Conservation (phyloP, 805 yeast genomes). For the Yarrowia divulgata region DNA sequence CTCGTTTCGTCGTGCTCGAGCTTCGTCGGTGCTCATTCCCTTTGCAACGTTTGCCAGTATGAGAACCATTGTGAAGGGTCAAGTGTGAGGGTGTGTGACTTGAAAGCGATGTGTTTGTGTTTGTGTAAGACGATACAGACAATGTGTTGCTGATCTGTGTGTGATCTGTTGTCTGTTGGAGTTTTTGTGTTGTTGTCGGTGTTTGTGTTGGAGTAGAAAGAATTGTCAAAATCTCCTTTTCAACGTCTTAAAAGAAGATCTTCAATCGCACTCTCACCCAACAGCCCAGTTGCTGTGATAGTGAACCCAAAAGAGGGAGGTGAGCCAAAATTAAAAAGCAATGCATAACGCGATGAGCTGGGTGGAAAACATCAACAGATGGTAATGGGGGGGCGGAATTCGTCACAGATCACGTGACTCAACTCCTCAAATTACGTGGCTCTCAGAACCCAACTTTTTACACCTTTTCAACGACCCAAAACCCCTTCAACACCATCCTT, state of each 20-base stretch:
- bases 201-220: no score
- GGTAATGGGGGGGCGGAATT: no score
- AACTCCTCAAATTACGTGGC: no score
- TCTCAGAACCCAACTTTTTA: no score
- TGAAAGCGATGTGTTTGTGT: background rate
- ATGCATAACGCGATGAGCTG: conserved; percentile 3
- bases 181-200: no score
- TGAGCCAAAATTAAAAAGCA: conserved; percentile 23
- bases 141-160: no score
- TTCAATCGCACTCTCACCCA: background rate
- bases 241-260: no score
- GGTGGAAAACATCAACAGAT: background rate
- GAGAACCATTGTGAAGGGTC: background rate
- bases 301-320: conserved; percentile 19
- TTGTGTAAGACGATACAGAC: background rate
- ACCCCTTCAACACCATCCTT: no score
- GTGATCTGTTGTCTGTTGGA: no score
- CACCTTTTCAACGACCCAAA: no score
- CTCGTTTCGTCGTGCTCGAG: background rate
- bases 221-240: no score
- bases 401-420: no score
- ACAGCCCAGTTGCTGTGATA: conserved; percentile 1
- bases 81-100: background rate
- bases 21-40: conserved; percentile 16
- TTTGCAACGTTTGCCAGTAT: conserved; percentile 1